These are phyloP conservation scores for Kuraishia capsulata DNA, from an alignment of 805 yeast species.

Conservation along the genomic window DNA sequence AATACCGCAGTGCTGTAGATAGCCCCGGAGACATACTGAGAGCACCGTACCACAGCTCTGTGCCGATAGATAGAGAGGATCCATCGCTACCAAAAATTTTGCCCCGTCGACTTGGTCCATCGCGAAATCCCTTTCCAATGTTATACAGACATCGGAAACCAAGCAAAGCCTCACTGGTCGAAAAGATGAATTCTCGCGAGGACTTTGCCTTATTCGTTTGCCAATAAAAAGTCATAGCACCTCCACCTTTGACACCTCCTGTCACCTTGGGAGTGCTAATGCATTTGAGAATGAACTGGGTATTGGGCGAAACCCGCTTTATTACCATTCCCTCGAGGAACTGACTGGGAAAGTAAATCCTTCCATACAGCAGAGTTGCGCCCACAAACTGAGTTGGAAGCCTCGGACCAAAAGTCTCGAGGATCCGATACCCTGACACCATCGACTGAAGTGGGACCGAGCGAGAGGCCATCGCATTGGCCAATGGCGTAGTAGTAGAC, in stretches of 20 bases:
- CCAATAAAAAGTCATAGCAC: conserved; percentile 56
- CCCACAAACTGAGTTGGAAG: neutral
- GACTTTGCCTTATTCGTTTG: conserved; percentile 59
- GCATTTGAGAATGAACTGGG: conserved; percentile 67
- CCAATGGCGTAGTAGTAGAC: conserved; percentile 55
- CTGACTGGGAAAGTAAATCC: conserved; percentile 82
- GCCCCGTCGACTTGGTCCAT: conserved; percentile 4
- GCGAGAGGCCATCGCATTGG: conserved; percentile 39
- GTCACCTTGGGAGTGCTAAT: conserved; percentile 42
- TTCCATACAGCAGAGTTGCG: conserved; percentile 62
- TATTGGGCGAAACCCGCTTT: conserved; percentile 44
- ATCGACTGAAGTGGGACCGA: conserved; percentile 55
- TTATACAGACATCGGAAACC: conserved; percentile 79
- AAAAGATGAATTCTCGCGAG: conserved; percentile 67
- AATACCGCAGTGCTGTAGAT: conserved; percentile 76
- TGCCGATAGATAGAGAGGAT: conserved; percentile 66
- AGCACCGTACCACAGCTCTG: conserved; percentile 85
- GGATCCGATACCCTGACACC: conserved; percentile 55
- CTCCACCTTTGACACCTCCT: conserved; percentile 7
- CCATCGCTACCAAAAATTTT: conserved; percentile 1
- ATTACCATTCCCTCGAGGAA: conserved; percentile 83
- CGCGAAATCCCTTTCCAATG: conserved; percentile 24
- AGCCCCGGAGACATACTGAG: conserved; percentile 81
- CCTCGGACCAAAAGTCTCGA: conserved; percentile 30
- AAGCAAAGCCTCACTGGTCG: conserved; percentile 73